Percentiles rank a stretch among this genome's conserved stretches.
Evolutionary conservation across 768 basidiomycete species (phyloP).

Genomic region (Dentipellis sp.): DNA sequence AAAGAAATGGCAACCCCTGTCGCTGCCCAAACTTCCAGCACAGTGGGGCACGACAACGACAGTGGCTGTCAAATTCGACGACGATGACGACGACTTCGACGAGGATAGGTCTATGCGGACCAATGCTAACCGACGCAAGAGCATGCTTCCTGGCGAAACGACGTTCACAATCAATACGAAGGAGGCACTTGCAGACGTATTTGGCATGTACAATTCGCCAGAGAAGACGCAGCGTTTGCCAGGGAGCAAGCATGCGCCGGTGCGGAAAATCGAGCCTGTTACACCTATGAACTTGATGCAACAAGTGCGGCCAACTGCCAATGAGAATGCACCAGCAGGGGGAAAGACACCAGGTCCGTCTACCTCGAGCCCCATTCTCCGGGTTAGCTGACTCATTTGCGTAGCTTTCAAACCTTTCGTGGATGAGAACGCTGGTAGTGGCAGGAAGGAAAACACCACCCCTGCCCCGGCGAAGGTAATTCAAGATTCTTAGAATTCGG

Average conservation of each 20-base stretch:
- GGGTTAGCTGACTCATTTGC: neutral
- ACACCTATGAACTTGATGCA: conserved; percentile 20
- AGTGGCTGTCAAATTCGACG: conserved; percentile 47
- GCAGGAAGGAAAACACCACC: conserved; percentile 31
- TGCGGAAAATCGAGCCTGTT: conserved; percentile 57
- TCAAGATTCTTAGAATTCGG: neutral
- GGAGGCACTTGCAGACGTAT: conserved; percentile 88
- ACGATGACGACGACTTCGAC: conserved; percentile 22
- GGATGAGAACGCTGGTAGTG: conserved; percentile 42
- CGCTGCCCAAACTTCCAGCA: conserved; percentile 24
- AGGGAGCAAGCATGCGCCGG: conserved; percentile 67
- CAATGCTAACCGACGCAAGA: conserved; percentile 37
- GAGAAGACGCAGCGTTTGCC: conserved; percentile 56
- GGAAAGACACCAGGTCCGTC: conserved; percentile 30
- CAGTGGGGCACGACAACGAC: neutral
- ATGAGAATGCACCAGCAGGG: conserved; percentile 19
- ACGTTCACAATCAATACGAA: conserved; percentile 97
- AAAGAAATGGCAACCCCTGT: conserved; percentile 76
- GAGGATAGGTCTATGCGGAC: conserved; percentile 21
- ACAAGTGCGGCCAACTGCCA: conserved; percentile 10
- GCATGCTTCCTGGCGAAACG: conserved; percentile 48
- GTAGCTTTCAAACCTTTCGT: conserved; percentile 61
- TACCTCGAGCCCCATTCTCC: neutral
- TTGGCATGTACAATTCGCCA: conserved; percentile 92
- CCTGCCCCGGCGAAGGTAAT: conserved; percentile 16